These are phyloP conservation scores for Syzygium aromaticum DNA, from an alignment of 345 rosid species.

Conservation along the genomic window DNA sequence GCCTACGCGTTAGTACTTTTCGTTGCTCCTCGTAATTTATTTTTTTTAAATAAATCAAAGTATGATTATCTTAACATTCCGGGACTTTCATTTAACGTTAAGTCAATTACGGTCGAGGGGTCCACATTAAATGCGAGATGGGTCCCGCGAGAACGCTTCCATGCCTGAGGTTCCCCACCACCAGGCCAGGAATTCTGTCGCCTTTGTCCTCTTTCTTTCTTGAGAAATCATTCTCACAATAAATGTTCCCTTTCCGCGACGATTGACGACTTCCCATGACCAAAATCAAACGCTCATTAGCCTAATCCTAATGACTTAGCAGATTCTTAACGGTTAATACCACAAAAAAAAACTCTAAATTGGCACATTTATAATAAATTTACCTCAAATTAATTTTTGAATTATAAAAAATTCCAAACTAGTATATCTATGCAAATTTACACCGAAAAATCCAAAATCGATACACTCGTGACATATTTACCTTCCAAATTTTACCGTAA, in stretches of 20 bases:
- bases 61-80: neutral
- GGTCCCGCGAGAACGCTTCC: neutral
- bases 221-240: neutral
- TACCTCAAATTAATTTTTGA: too few relatives aligned
- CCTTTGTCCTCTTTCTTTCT: neutral
- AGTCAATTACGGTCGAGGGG: neutral
- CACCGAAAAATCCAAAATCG: too few relatives aligned
- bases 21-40: neutral
- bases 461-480: too few relatives aligned
- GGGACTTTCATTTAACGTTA: neutral
- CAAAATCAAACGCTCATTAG: neutral
- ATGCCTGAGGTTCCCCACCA: neutral
- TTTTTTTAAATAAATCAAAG: neutral
- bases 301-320: neutral
- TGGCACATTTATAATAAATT: too few relatives aligned
- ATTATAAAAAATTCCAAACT: too few relatives aligned
- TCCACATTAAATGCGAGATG: neutral
- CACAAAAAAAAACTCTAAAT: too few relatives aligned
- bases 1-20: neutral
- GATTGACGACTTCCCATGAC: neutral
- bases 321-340: neutral
- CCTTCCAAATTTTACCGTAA: too few relatives aligned
- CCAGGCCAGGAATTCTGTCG: too few relatives aligned
- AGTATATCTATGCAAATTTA: too few relatives aligned
- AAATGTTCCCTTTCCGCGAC: neutral